Conservation (phyloP, 768 basidiomycete species). For the Tricholoma terreum region DNA sequence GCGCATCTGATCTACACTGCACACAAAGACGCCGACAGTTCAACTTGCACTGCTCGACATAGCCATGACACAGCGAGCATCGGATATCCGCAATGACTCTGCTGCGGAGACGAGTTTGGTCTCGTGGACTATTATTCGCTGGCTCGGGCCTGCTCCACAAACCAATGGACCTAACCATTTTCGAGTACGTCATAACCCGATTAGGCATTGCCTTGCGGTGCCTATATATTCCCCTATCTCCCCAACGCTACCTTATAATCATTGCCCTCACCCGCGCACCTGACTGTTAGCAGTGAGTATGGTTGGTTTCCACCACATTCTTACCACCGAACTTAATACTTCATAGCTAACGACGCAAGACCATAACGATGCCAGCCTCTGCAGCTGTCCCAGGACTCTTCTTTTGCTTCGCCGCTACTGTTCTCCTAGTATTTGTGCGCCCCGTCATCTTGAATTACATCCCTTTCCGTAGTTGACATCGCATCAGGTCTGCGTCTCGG, state of each 20-base stretch:
- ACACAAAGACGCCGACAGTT: no score
- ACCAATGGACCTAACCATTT: background rate
- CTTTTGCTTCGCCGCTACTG: slow-evolving; percentile 67
- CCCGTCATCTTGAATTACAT: background rate
- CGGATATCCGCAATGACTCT: background rate
- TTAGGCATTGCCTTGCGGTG: background rate
- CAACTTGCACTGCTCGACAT: no score
- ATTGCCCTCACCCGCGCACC: background rate
- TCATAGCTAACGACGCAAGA: background rate
- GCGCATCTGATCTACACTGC: no score
- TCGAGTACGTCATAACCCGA: background rate
- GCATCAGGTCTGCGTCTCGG: slow-evolving; percentile 61
- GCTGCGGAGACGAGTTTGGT: background rate
- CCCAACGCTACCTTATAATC: background rate
- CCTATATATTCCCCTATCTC: background rate
- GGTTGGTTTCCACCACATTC: background rate
- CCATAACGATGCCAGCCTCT: slow-evolving; percentile 44
- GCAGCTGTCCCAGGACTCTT: slow-evolving; percentile 69
- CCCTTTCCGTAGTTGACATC: slow-evolving; percentile 1
- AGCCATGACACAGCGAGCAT: background rate
- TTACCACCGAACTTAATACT: background rate
- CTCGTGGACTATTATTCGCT: background rate
- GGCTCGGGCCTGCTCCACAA: background rate
- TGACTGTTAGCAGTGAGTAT: background rate
- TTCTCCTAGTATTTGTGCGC: slow-evolving; percentile 67